A percentile compares a stretch with the other conserved stretches of the same genome.
Conservation (phyloP, 345 rosid genomes). For the Brassica cretica region DNA sequence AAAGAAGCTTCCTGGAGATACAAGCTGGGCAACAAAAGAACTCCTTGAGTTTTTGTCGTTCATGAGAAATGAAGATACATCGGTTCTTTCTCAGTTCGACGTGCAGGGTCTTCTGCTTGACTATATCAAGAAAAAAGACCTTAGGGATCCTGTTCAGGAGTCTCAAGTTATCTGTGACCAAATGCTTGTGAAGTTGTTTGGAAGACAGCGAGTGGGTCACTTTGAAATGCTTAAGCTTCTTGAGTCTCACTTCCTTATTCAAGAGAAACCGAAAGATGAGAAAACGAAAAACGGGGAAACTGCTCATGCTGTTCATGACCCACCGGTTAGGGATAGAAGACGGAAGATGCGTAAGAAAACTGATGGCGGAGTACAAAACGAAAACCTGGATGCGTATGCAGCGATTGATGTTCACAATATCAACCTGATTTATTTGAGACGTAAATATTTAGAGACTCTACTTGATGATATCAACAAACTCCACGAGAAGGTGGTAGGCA, state of each 20-base stretch:
- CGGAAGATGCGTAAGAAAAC: slow-evolving; percentile 50
- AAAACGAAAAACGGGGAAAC: slow-evolving; percentile 38
- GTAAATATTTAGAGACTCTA: slow-evolving; percentile 62
- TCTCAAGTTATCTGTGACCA: slow-evolving; percentile 72
- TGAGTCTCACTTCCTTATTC: slow-evolving; percentile 65
- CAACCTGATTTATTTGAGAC: slow-evolving; percentile 70
- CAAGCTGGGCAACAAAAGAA: slow-evolving; percentile 82
- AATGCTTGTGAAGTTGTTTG: slow-evolving; percentile 70
- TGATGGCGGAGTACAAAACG: slow-evolving; percentile 50
- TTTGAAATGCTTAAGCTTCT: slow-evolving; percentile 93
- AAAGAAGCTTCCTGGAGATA: slow-evolving; percentile 38
- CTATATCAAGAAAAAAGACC: slow-evolving; percentile 61
- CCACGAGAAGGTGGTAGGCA: slow-evolving; percentile 77
- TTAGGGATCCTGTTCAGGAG: slow-evolving; percentile 71
- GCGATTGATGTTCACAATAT: slow-evolving; percentile 85
- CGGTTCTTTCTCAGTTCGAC: slow-evolving; percentile 59
- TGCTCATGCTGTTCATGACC: slow-evolving; percentile 42
- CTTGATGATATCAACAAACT: slow-evolving; percentile 66
- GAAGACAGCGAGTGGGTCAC: slow-evolving; percentile 65
- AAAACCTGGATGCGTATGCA: slow-evolving; percentile 59
- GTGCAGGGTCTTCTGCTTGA: slow-evolving; percentile 78
- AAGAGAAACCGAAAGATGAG: slow-evolving; percentile 46
- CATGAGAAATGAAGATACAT: slow-evolving; percentile 71
- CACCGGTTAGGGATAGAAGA: slow-evolving; percentile 47
- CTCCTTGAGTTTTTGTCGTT: slow-evolving; percentile 78